These are phyloP conservation scores for Hymenoscyphus fructigenus DNA, from an alignment of 2,329 filamentous ascomycete genomes.

Conservation along the genomic window DNA sequence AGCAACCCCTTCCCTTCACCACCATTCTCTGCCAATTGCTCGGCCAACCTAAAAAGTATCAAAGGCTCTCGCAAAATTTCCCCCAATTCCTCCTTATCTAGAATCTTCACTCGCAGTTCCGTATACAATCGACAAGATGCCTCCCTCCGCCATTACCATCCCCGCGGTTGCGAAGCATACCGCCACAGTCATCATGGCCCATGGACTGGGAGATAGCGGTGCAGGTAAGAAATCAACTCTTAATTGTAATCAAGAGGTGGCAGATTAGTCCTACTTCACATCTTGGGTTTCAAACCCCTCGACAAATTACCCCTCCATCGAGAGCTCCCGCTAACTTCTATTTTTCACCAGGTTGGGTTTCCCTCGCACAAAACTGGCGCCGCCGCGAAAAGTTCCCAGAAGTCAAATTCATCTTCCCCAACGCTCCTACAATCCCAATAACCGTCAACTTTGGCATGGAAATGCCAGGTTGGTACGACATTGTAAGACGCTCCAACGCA, in stretches of 20 bases:
- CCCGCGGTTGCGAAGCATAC: slow-evolving; percentile 82
- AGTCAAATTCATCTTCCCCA: slow-evolving; percentile 91
- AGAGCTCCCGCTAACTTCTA: slow-evolving; percentile 1
- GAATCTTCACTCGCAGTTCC: not conserved
- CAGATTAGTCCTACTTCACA: not conserved
- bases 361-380: slow-evolving; percentile 84
- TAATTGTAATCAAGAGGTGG: not conserved
- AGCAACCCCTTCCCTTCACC: not conserved
- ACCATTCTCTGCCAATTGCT: not conserved
- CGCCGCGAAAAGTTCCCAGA: slow-evolving; percentile 77
- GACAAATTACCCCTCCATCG: not conserved
- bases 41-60: not conserved
- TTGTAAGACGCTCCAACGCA: slow-evolving; percentile 49
- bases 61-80: not conserved
- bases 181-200: slow-evolving; percentile 89
- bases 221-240: slow-evolving; percentile 35
- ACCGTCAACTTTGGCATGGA: slow-evolving; percentile 74
- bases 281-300: not conserved
- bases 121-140: slow-evolving; percentile 24
- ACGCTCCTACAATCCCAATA: slow-evolving; percentile 84
- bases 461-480: slow-evolving; percentile 90
- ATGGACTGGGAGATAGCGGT: slow-evolving; percentile 85
- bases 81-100: not conserved
- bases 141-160: slow-evolving; percentile 58
- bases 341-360: slow-evolving; percentile 63